These are phyloP conservation scores for Boletus hoseneyae DNA, from an alignment of 1,284 basidiomycete species.

Conservation along the genomic window DNA sequence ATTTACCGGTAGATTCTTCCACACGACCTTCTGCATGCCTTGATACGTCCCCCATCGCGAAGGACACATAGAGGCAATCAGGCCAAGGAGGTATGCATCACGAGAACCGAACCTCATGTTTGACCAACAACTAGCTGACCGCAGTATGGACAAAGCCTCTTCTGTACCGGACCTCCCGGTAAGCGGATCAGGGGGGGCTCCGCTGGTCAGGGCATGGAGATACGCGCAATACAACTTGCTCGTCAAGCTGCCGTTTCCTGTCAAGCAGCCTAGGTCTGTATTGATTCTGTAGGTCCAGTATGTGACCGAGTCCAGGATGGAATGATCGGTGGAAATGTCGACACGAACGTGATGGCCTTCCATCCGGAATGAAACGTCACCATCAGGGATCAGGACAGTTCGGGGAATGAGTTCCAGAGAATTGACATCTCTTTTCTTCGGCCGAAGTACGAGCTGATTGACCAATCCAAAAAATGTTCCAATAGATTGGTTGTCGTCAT, in stretches of 20 bases:
- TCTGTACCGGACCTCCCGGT: conserved; percentile 21
- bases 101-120: conserved; percentile 34
- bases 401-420: conserved; percentile 21
- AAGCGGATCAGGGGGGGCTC: conserved; percentile 37
- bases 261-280: conserved; percentile 36
- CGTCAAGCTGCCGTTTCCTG: conserved; percentile 30
- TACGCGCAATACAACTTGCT: conserved; percentile 40
- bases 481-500: conserved; percentile 20
- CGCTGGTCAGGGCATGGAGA: conserved; percentile 44
- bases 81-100: conserved; percentile 32
- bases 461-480: conserved; percentile 20
- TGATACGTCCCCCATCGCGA: conserved; percentile 23
- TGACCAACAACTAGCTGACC: conserved; percentile 23
- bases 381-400: too few species aligned
- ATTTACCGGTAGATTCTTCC: neutral
- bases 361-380: conserved; percentile 11
- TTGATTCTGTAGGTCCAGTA: conserved; percentile 42
- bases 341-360: conserved; percentile 12
- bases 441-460: conserved; percentile 39
- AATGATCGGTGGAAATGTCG: conserved; percentile 3
- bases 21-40: too few species aligned
- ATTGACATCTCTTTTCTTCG: conserved; percentile 6
- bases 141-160: too few species aligned
- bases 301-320: conserved; percentile 3
- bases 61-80: conserved; percentile 14